These are phyloP conservation scores for Mycena sp. DNA, from an alignment of 1,284 basidiomycete species.

Conservation along the genomic window DNA sequence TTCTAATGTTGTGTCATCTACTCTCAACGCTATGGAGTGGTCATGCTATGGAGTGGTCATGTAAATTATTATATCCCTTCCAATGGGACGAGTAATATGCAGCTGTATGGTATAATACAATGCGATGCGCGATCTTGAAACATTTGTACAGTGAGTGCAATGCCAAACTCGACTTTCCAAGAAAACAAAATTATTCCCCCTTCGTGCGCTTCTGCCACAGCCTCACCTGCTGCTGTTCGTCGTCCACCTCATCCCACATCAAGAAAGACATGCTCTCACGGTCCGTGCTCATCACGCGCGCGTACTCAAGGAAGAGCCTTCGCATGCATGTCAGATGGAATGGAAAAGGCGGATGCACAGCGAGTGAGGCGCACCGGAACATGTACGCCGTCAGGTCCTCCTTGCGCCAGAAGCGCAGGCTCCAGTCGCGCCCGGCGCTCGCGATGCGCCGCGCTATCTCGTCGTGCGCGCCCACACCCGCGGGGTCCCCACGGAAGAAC, in stretches of 20 bases:
- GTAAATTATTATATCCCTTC: too few species aligned
- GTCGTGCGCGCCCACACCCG: slow-evolving; percentile 57
- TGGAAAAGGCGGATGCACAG: not conserved
- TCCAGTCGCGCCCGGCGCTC: slow-evolving; percentile 62
- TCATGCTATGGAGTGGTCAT: too few species aligned
- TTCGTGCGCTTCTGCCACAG: too few species aligned
- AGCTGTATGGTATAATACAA: too few species aligned
- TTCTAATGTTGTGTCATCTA: too few species aligned
- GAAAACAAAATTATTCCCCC: too few species aligned
- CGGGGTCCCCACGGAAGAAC: slow-evolving; percentile 62
- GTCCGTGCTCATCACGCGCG: slow-evolving; percentile 56
- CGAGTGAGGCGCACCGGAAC: slow-evolving; percentile 48
- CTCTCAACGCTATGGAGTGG: too few species aligned
- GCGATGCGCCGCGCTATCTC: slow-evolving; percentile 63
- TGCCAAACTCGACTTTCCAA: too few species aligned
- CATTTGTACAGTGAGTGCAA: too few species aligned
- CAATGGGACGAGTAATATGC: too few species aligned
- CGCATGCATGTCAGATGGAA: not conserved
- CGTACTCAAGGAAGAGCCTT: slow-evolving; percentile 58
- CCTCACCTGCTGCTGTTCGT: slow-evolving; percentile 8
- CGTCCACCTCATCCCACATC: slow-evolving; percentile 25
- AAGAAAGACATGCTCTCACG: slow-evolving; percentile 50
- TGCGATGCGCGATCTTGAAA: too few species aligned
- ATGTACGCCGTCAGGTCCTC: slow-evolving; percentile 72
- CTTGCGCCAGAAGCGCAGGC: slow-evolving; percentile 61